Conservation (phyloP, 106 monocot species). For the Phalaenopsis aphrodite region DNA sequence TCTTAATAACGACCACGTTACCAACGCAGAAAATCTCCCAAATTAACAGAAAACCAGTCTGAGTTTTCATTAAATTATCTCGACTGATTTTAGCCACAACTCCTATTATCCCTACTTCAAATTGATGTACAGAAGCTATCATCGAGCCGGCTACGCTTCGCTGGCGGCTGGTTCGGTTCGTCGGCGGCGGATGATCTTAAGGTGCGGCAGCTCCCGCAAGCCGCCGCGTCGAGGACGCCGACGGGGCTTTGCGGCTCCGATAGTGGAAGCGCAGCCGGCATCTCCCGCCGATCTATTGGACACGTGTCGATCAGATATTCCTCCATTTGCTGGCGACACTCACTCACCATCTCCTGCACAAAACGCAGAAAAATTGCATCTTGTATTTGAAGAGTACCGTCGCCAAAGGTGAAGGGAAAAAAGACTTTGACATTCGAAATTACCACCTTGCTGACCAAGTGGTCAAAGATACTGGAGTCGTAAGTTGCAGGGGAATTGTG, state of each 20-base stretch:
- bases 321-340: constrained; percentile 54
- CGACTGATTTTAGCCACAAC: not conserved
- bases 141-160: constrained; percentile 25
- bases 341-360: constrained; percentile 38
- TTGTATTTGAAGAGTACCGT: not conserved
- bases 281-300: not conserved
- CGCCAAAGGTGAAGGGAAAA: not conserved
- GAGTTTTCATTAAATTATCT: not conserved
- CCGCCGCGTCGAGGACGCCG: constrained; percentile 67
- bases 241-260: constrained; percentile 46
- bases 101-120: too few relatives aligned
- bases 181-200: constrained; percentile 14
- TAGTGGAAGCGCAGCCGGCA: too few relatives aligned
- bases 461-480: constrained; percentile 13
- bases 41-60: not conserved
- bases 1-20: too few relatives aligned
- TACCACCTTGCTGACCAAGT: constrained; percentile 48
- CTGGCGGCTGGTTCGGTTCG: not conserved
- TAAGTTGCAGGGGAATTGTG: constrained; percentile 9
- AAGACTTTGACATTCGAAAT: not conserved
- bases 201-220: constrained; percentile 54
- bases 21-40: too few relatives aligned
- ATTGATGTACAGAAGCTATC: constrained; percentile 21
- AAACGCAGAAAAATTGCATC: not conserved
- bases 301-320: constrained; percentile 43